phyloP scores from a whole-genome alignment of 23 red algal species.

The Gracilariopsis chorda region DNA sequence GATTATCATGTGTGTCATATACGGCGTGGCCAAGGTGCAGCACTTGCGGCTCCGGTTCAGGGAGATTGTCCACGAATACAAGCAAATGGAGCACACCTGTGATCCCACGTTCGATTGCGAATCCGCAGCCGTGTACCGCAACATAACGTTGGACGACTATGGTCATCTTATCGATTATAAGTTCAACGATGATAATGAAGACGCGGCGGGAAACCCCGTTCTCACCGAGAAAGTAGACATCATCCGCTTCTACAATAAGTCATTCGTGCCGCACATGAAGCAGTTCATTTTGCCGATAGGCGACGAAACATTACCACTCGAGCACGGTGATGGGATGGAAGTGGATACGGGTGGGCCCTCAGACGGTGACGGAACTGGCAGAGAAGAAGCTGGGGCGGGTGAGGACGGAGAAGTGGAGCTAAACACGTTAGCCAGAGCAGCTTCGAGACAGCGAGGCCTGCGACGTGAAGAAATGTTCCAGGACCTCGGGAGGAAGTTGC shows the following conservation, averaged over 20 bases:
- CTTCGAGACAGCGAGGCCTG: background rate
- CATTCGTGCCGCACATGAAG: slow-evolving; percentile 71
- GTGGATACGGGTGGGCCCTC: background rate
- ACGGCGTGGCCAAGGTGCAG: slow-evolving; percentile 69
- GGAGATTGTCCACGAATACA: slow-evolving; percentile 56
- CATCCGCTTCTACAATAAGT: slow-evolving; percentile 82
- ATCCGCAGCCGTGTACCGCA: slow-evolving; percentile 25
- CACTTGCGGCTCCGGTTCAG: slow-evolving; percentile 63
- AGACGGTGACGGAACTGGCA: background rate
- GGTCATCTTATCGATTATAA: background rate
- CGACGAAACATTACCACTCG: background rate
- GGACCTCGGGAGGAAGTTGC: slow-evolving; percentile 18
- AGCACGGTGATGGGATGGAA: background rate
- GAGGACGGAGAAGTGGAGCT: background rate
- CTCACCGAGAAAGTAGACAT: slow-evolving; percentile 56
- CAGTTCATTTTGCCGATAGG: slow-evolving; percentile 48
- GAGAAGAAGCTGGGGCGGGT: background rate
- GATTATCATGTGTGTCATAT: slow-evolving; percentile 76
- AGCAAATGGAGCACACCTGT: slow-evolving; percentile 19
- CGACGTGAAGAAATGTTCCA: background rate
- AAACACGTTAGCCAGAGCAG: background rate
- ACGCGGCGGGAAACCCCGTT: no score
- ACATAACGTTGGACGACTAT: slow-evolving; percentile 12
- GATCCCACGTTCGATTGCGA: slow-evolving; percentile 22
- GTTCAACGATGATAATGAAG: background rate